Evolutionary conservation across 2,329 filamentous ascomycete genomes (phyloP), one percentile per base, ranked within the genome.

Genomic region (Xylaria sp.): DNA sequence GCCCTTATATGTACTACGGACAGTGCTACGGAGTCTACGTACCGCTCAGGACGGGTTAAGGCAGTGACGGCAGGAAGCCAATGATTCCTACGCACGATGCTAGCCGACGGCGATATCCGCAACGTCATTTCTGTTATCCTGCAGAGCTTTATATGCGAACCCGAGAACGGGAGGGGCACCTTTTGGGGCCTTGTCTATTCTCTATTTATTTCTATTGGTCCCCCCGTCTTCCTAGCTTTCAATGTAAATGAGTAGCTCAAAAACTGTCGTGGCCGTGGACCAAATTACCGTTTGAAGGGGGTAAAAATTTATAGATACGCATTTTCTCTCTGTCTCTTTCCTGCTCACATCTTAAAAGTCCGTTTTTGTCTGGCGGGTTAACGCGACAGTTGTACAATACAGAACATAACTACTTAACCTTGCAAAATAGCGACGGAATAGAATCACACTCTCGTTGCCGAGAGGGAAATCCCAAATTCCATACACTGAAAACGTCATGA

Each of bases 361-460:
- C 31, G 50, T 25, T 37, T 48, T 66, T 48, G 15, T n/a, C 20
- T 57, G 50, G 39, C 41, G 18, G 8, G 44, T n/a, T 52, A 15
- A 39, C 41, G 39, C 34, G 34, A 56, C 28, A 2, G 8, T 56
- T 66, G 63, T 66, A 66, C 34, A 23, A 25, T 55, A 70, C 31
- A 41, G 44, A 9, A 8, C 34, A 37, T 37, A 28, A 28, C 28
- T 28, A 37, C 34, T 37, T 37, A 37, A 65, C 52, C 39, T 63
- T 20, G 52, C 52, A 46, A 59, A 23, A 59, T 66, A 66, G 66
- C 15, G 25, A 54, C 55, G 60, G 25, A 69, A 54, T 64, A 66
- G 46, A 65, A 58, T 41, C 46, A n/a, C 9, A n/a, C 41, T 12
- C 63, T 52, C 31, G 48, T 48, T 18, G 7, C n/a, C n/a, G 28